These are phyloP conservation scores for Fraxinus velutina DNA, from an alignment of 305 asterid genomes.

Conservation along the genomic window DNA sequence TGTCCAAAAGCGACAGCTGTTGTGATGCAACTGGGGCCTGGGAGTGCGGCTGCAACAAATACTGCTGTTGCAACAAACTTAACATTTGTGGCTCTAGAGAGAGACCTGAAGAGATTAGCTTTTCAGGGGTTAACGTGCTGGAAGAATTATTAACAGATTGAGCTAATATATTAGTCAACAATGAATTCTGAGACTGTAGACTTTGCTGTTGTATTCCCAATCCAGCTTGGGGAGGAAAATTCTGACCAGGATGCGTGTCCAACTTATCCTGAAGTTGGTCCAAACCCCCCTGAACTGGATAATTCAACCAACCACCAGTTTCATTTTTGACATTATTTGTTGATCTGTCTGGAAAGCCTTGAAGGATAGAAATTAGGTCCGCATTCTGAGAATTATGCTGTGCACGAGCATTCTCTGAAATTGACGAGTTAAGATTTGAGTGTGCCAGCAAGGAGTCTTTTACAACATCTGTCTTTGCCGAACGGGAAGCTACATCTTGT, in stretches of 20 bases:
- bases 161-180: constrained; percentile 35
- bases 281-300: constrained; percentile 52
- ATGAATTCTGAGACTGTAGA: constrained; percentile 47
- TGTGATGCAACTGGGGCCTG: constrained; percentile 56
- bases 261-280: constrained; percentile 50
- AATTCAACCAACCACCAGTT: constrained; percentile 51
- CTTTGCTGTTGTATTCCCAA: constrained; percentile 58
- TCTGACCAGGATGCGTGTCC: constrained; percentile 50
- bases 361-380: constrained; percentile 53
- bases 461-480: constrained; percentile 39
- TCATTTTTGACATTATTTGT: constrained; percentile 37
- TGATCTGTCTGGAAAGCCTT: constrained; percentile 55
- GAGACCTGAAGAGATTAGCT: constrained; percentile 40
- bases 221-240: constrained; percentile 47
- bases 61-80: constrained; percentile 65
- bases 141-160: constrained; percentile 48
- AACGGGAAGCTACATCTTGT: constrained; percentile 42
- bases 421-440: constrained; percentile 37
- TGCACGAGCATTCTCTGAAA: constrained; percentile 39
- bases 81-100: constrained; percentile 66
- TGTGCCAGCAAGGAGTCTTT: constrained; percentile 46
- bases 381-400: constrained; percentile 51
- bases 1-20: constrained; percentile 55
- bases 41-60: constrained; percentile 54
- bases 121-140: constrained; percentile 45